These are phyloP conservation scores for Rubus parviflorus DNA, from an alignment of 306 rosid species.

Conservation along the genomic window DNA sequence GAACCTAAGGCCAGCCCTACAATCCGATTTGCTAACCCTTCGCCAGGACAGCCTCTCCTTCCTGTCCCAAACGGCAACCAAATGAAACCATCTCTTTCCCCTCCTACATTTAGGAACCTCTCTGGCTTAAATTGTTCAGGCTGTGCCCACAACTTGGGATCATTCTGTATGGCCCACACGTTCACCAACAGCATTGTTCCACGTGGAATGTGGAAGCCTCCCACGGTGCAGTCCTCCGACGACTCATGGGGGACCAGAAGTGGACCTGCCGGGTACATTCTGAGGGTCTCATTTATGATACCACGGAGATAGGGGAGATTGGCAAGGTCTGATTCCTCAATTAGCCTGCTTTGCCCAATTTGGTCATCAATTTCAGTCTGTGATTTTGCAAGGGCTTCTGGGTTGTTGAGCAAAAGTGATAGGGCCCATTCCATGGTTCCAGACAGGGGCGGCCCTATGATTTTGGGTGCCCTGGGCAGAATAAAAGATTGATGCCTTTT, in stretches of 20 bases:
- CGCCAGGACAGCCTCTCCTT: constrained; percentile 45
- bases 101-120: constrained; percentile 17
- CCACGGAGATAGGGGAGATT: constrained; percentile 31
- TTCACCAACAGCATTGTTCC: constrained; percentile 47
- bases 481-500: too few relatives aligned
- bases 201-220: constrained; percentile 33
- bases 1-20: constrained; percentile 24
- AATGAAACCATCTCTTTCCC: constrained; percentile 12
- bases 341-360: constrained; percentile 19
- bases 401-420: constrained; percentile 40
- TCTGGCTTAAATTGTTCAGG: constrained; percentile 35
- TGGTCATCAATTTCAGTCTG: constrained; percentile 17
- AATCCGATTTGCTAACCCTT: constrained; percentile 21
- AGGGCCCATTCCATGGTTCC: constrained; percentile 44
- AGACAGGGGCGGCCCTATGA: too few relatives aligned
- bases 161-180: constrained; percentile 42
- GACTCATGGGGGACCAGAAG: constrained; percentile 35
- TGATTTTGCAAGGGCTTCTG: constrained; percentile 17
- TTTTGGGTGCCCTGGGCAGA: too few relatives aligned
- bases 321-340: constrained; percentile 36
- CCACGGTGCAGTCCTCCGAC: constrained; percentile 30
- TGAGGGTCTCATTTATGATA: constrained; percentile 36
- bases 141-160: constrained; percentile 33
- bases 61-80: constrained; percentile 41
- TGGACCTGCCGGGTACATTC: constrained; percentile 39